Base-by-base conservation (phyloP, 352 stramenopile genomes). In the Pythium monospermum region DNA sequence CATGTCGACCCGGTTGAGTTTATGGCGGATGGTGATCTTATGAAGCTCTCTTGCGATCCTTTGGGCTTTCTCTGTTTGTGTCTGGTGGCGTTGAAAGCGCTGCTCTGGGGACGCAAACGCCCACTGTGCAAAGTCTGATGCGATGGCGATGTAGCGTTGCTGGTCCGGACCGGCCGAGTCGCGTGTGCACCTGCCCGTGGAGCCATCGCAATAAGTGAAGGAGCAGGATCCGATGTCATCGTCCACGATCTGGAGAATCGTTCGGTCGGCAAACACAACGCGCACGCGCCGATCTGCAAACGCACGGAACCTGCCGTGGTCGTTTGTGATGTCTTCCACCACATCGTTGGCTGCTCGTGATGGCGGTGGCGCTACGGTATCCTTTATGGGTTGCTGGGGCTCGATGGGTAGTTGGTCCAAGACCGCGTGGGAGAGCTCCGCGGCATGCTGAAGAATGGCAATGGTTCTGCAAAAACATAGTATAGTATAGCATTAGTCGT, bases 91-190 rank as follows among this genome's bases (percentile, higher is more conserved):
- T 15, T 61, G 35, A 53, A 85, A 73, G 5, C 77, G 73, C 45
- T 88, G 55, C 21, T 72, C 56, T n/a, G 66, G 69, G 6, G 73
- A 68, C 35, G 71, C 60, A 46, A 83, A 82, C 10, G 77, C 76
- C 80, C 80, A 91, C 48, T 83, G 64, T 5, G 59, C 67, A 28
- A 89, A 91, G 51, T 85, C 66, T 21, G 80, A 33, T 11, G 77
- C 74, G 8, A 69, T 46, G 30, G 66, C 61, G 30, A 89, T 69
- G 59, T 89, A 91, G 6, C 19, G 18, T n/a, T 64, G 64, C 41
- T 83, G 64, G 16, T 41, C 36, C 2, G 69, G 30, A 19, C 73
- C 66, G 19, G 71, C 64, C 19, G 76, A 73, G 18, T 60, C 39
- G 36, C 69, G 41, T 1, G 72, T 87, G n/a, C 63, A 80, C 16